These are phyloP conservation scores for Didymella glomerata DNA, from an alignment of 2,329 filamentous ascomycete species.

Conservation along the genomic window DNA sequence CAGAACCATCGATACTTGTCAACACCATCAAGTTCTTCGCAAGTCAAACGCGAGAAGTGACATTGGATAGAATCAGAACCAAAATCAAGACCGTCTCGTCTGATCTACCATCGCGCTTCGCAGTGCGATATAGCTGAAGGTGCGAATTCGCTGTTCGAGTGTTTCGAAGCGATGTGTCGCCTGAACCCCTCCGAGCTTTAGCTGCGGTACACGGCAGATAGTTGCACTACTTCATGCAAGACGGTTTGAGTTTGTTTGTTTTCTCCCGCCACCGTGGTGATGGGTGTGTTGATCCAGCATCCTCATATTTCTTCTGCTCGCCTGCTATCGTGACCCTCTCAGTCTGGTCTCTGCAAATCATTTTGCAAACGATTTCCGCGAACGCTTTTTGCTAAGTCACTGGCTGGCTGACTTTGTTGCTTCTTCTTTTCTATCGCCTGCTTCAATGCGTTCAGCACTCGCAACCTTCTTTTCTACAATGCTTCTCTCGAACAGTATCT, in stretches of 20 bases:
- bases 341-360: not conserved
- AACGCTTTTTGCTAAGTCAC: not conserved
- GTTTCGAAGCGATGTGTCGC: not conserved
- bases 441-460: not conserved
- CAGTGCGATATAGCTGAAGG: not conserved
- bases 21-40: not conserved
- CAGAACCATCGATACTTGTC: constrained; percentile 10
- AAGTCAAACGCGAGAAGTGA: too few relatives aligned
- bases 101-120: not conserved
- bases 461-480: not conserved
- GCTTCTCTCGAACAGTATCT: not conserved
- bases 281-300: not conserved
- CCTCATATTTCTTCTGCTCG: constrained; percentile 1
- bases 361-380: too few relatives aligned
- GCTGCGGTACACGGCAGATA: constrained; percentile 12
- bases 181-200: not conserved
- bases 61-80: too few relatives aligned
- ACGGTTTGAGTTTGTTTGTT: constrained; percentile 12
- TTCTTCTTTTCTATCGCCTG: not conserved
- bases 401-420: not conserved
- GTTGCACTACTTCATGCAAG: constrained; percentile 10
- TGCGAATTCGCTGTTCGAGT: not conserved
- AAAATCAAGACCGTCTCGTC: not conserved
- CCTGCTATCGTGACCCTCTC: not conserved
- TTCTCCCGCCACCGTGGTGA: constrained; percentile 6